Base-by-base conservation (phyloP, 1,284 basidiomycete genomes). In the Fomitopsis betulina region DNA sequence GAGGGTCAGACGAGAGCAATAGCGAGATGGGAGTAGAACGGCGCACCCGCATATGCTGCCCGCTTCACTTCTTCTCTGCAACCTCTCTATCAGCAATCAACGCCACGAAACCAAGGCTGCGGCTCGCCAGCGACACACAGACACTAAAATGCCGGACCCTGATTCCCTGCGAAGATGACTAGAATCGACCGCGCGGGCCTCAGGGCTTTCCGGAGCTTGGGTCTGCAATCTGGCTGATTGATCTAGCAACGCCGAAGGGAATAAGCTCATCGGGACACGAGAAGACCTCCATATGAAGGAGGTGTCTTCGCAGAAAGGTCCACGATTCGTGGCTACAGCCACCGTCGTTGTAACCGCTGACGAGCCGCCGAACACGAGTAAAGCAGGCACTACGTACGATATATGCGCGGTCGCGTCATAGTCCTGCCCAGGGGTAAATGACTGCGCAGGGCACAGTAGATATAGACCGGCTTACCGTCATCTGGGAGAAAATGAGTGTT, bases 331-430 rank as follows among this genome's bases (percentile, higher is more conserved):
- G 32, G 27, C 47, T 33, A 50, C 0, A 19, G 45, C 7, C 27
- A 8, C 19, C 42, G 33, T 15, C 19, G 23, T 27, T 19, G 45
- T 27, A 12, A 30, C 54, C 23, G 54, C 13, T 32, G 21, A 39
- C 27, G 13, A 17, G 21, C 39, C 8, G 30, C 13, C 15, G 33
- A 55, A 45, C 40, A 33, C 38, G 38, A 21, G 35, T 13, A 37
- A 38, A 57, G 49, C 12, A 23, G 33, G 13, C 19, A n/a, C 3
- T 9, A 75, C 85, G 63, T 73, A 88, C 86, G 90, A 91, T 62
- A 97, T 96, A 72, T 97, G 95, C 2, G 93, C 93, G 5, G 86
- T 89, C 3, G 85, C 86, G 66, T 89, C 87, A 63, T 90, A 90
- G 61, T 82, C 83, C 76, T 79, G 60, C n/a, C 58, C 39, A 39